A percentile compares a stretch with the other conserved stretches of the same genome.
Conservation (phyloP, 306 rosid genomes). For the Comarum palustre region DNA sequence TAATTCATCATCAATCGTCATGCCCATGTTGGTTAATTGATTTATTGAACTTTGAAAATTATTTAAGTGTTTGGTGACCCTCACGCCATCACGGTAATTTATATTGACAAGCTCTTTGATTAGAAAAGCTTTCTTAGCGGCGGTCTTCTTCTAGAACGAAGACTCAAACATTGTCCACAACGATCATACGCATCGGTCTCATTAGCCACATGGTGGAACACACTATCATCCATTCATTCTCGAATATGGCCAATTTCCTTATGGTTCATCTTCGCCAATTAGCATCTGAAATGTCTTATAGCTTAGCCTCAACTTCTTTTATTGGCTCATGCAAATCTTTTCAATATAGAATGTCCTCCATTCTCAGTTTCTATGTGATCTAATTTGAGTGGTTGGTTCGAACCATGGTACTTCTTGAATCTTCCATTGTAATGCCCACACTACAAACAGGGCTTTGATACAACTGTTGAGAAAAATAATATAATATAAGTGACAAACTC, state of each 20-base stretch:
- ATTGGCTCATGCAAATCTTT: neutral
- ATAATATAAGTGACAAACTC: no score
- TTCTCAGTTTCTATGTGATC: neutral
- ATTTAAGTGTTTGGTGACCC: no score
- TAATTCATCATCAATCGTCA: no score
- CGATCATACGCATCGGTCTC: neutral
- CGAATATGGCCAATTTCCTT: neutral
- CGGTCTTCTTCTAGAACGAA: neutral
- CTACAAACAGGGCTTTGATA: neutral
- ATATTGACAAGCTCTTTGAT: neutral
- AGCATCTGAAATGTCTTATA: neutral
- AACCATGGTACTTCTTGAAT: neutral
- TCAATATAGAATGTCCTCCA: neutral
- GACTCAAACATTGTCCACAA: neutral
- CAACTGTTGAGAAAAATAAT: no score
- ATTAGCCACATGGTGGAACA: neutral
- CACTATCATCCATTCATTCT: neutral
- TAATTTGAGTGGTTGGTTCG: neutral
- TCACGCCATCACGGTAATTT: neutral
- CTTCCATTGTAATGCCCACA: neutral
- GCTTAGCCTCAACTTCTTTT: neutral
- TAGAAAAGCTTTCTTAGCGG: neutral
- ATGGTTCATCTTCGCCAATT: neutral
- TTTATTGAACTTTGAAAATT: no score
- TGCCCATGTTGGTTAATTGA: no score